phyloP scores from a whole-genome alignment of 176 grass and related monocot species.

The Elymus sibiricus region DNA sequence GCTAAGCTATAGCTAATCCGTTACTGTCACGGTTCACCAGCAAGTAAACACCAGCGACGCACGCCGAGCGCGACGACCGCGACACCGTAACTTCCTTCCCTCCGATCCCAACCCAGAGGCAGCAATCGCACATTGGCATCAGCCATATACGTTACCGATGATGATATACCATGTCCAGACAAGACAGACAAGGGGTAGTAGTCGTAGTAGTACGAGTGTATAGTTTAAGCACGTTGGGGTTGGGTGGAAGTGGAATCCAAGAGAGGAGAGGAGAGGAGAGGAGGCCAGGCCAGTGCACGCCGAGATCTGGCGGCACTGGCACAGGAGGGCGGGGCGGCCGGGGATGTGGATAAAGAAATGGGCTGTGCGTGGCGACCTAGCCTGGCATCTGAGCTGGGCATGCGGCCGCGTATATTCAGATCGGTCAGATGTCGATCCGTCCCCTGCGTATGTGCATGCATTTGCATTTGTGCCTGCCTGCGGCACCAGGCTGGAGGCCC shows the following conservation, averaged over 20 bases:
- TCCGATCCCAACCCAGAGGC: background rate
- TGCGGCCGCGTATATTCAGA: background rate
- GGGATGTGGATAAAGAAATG: background rate
- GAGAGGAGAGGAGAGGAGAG: background rate
- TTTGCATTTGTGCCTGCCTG: background rate
- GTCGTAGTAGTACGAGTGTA: too few species aligned
- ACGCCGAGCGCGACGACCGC: background rate
- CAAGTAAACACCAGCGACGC: background rate
- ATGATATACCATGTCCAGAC: background rate
- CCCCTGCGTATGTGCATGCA: background rate
- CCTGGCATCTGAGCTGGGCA: slow-evolving; percentile 27
- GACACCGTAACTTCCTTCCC: background rate
- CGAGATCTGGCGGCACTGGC: background rate
- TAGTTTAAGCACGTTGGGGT: background rate
- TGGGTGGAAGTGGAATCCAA: background rate
- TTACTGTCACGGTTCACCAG: background rate
- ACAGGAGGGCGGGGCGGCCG: background rate
- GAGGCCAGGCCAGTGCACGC: background rate
- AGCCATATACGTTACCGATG: background rate
- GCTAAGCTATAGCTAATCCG: background rate
- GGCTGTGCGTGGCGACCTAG: background rate
- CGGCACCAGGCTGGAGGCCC: slow-evolving; percentile 35
- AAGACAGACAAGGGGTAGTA: background rate
- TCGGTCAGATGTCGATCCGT: slow-evolving; percentile 4
- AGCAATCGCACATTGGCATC: too few species aligned